Conservation (phyloP, 352 stramenopile genomes). For the Pythium biforme region DNA sequence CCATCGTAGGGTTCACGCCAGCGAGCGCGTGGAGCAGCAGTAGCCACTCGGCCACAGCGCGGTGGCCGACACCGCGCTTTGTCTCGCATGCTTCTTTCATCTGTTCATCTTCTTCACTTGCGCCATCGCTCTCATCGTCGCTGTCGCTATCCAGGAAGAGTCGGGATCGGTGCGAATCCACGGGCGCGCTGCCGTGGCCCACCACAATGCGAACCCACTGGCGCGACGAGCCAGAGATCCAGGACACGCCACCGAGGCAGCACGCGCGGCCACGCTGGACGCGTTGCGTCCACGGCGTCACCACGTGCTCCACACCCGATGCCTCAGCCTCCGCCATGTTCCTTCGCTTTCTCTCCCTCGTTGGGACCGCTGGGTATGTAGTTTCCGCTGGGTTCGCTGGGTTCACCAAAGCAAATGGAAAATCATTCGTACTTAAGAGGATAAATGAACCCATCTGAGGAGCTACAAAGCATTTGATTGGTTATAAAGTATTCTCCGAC, state of each 20-base stretch:
- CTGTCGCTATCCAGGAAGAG: not conserved
- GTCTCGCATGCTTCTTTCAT: not conserved
- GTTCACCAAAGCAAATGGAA: not conserved
- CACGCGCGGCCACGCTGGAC: not conserved
- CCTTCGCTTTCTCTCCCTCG: too few species aligned
- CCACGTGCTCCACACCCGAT: not conserved
- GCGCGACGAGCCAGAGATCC: not conserved
- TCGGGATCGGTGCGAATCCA: not conserved
- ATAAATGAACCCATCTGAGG: not conserved
- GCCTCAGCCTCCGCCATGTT: not conserved
- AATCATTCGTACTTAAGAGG: slow-evolving; percentile 5
- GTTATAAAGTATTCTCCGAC: not conserved
- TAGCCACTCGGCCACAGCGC: not conserved
- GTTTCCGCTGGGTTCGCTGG: not conserved
- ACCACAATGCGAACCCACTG: not conserved
- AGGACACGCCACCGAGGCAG: not conserved
- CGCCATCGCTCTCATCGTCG: not conserved
- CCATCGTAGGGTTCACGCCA: not conserved
- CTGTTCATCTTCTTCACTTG: not conserved
- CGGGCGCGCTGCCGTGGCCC: not conserved
- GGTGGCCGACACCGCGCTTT: not conserved
- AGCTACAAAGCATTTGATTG: not conserved
- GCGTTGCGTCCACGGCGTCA: not conserved
- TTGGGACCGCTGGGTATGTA: too few species aligned
- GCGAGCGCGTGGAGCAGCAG: not conserved